Conservation (phyloP, 176 grass and related monocot genomes). For the Phragmites australis region DNA sequence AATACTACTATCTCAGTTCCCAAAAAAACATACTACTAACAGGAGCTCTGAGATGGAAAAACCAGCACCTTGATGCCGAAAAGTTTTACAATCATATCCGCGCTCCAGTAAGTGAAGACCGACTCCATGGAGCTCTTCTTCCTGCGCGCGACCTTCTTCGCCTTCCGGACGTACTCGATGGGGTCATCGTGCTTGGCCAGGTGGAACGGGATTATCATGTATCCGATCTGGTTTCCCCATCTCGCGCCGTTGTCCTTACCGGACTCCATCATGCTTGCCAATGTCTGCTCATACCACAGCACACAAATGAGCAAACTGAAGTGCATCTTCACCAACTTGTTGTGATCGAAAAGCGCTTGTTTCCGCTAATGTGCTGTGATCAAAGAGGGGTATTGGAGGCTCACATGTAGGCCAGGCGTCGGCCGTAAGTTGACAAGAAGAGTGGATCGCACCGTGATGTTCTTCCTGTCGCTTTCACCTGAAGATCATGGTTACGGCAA, state of each 20-base stretch:
- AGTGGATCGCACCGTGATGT: conserved; percentile 59
- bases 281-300: conserved; percentile 28
- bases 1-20: no score
- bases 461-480: conserved; percentile 42
- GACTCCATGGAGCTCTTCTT: conserved; percentile 90
- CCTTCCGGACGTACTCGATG: conserved; percentile 61
- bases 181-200: conserved; percentile 54
- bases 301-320: neutral
- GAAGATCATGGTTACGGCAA: neutral
- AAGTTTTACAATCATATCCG: conserved; percentile 47
- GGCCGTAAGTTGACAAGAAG: conserved; percentile 73
- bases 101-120: conserved; percentile 64
- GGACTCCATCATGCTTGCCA: conserved; percentile 71
- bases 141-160: conserved; percentile 43
- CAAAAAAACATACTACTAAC: no score
- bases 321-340: neutral
- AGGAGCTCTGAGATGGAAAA: neutral
- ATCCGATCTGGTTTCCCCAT: conserved; percentile 80
- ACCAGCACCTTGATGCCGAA: conserved; percentile 67
- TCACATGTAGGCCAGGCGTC: conserved; percentile 71
- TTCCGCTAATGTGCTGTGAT: neutral
- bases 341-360: no score
- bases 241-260: conserved; percentile 40
- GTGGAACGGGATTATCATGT: conserved; percentile 60
- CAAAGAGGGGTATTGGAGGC: conserved; percentile 2